Evolutionary conservation across 345 rosid species (phyloP).

Genomic region (Pseudoturritis turrita): DNA sequence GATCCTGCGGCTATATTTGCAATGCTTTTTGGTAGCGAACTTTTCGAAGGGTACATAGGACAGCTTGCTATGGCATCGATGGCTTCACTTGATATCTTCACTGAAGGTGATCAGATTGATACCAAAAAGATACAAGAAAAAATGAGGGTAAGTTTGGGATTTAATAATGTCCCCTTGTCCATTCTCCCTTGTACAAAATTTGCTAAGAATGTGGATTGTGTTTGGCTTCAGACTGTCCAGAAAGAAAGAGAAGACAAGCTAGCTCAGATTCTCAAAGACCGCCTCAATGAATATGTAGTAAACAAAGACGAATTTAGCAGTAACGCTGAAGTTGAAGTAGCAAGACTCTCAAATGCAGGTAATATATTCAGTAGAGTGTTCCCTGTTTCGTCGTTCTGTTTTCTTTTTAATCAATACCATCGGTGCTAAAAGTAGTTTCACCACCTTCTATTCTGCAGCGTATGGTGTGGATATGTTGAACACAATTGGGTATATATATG

Average conservation of each 20-base stretch:
- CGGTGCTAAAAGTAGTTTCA: not conserved
- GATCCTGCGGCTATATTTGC: conserved; percentile 97
- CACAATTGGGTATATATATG: conserved; percentile 86
- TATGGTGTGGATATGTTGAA: conserved; percentile 92
- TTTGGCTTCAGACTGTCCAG: conserved; percentile 65
- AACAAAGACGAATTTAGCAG: conserved; percentile 64
- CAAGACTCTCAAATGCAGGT: conserved; percentile 88
- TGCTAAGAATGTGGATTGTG: conserved; percentile 11
- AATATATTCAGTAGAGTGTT: not conserved
- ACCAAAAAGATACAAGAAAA: conserved; percentile 82
- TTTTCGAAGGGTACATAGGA: conserved; percentile 91
- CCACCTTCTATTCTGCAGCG: conserved; percentile 43
- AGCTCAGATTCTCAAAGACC: conserved; percentile 57
- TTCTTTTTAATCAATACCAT: not conserved
- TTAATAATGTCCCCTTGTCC: not conserved
- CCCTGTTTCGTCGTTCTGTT: not conserved
- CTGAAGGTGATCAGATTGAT: conserved; percentile 83
- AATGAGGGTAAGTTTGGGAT: conserved; percentile 56
- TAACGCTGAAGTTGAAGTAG: conserved; percentile 77
- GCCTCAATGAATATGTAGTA: conserved; percentile 74
- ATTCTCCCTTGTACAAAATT: not conserved
- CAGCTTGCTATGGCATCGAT: conserved; percentile 99
- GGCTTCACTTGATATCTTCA: conserved; percentile 90
- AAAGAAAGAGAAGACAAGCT: conserved; percentile 97
- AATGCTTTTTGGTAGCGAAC: conserved; percentile 98